Base-by-base conservation (phyloP, 192 early-diverging fungal genomes). In the Mortierella antarctica region DNA sequence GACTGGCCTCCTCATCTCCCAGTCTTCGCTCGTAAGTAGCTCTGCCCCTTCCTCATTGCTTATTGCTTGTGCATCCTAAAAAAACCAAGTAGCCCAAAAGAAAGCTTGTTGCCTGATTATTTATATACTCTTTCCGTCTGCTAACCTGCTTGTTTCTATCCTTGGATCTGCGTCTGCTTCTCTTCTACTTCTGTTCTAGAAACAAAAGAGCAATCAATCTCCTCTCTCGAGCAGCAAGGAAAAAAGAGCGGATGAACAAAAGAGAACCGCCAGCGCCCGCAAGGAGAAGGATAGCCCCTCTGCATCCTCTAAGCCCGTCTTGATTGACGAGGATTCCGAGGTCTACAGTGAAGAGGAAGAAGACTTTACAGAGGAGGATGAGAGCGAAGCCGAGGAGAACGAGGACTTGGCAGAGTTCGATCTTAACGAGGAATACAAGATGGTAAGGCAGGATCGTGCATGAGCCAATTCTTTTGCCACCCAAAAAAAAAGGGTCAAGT, bases 261-360 rank as follows among this genome's bases (percentile, higher is more conserved):
- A 61, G 42, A 11, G n/a, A 57, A 48, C 12, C n/a, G n/a, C n/a
- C n/a, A n/a, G n/a, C n/a, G n/a, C 44, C 31, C 31, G 31, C 31
- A 31, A 65, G 56, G 49, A 51, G 7, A 45, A 60, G 21, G 55
- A 58, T 31, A 31, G 31, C 31, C 31, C 31, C 31, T 31, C 31
- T 31, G 31, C 31, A 31, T 31, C 31, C 31, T 31, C 31, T 2
- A 31, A 31, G 31, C 31, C 31, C 31, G 31, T 31, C 50, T 13
- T 47, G 69, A 67, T 71, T 46, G 69, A 78, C 6, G 76, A 79
- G 23, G 76, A 79, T 61, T 71, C 68, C 39, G 68, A 78, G 23
- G 63, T 71, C 11, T 65, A 67, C 21, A 50, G 42, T n/a, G 61
- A 65, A 10, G 52, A 67, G 15, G 65, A 65, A 4, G 70, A 74